Percentiles rank a stretch among this genome's conserved stretches.
Conservation (phyloP, 768 basidiomycete genomes). For the Xanthoconium purpureum region DNA sequence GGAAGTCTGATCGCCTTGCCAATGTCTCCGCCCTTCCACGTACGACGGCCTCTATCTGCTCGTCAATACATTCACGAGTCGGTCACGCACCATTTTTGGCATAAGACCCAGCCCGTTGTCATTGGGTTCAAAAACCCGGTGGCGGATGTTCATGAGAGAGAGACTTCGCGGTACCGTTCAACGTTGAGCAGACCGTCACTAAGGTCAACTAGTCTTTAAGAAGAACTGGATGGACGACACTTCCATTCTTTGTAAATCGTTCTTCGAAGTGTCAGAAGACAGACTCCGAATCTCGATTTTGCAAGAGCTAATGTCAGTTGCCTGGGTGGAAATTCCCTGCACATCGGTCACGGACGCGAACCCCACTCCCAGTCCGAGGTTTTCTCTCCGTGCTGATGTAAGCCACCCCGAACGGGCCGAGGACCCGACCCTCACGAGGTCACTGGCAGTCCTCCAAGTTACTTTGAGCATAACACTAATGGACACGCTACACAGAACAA, state of each 20-base stretch:
- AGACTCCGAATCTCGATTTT: slow-evolving; percentile 16
- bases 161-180: neutral
- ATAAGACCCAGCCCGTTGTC: neutral
- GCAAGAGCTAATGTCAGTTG: slow-evolving; percentile 11
- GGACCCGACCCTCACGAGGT: neutral
- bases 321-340: slow-evolving; percentile 5
- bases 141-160: slow-evolving; percentile 15
- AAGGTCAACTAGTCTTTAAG: neutral
- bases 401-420: neutral
- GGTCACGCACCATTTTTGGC: slow-evolving; percentile 2
- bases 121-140: slow-evolving; percentile 11
- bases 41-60: neutral
- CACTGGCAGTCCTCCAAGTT: too few relatives aligned
- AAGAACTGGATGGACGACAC: slow-evolving; percentile 8
- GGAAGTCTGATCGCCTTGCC: slow-evolving; percentile 14
- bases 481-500: too few relatives aligned
- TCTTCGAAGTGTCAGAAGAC: slow-evolving; percentile 18
- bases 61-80: neutral
- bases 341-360: neutral
- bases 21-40: slow-evolving; percentile 1
- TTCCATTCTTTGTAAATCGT: slow-evolving; percentile 23
- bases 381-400: slow-evolving; percentile 6
- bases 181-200: slow-evolving; percentile 1
- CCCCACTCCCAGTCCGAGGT: neutral
- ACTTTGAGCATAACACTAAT: too few relatives aligned